Evolutionary conservation across 192 early-diverging fungal genomes (phyloP).

Genomic region (Powellomyces hirtus): DNA sequence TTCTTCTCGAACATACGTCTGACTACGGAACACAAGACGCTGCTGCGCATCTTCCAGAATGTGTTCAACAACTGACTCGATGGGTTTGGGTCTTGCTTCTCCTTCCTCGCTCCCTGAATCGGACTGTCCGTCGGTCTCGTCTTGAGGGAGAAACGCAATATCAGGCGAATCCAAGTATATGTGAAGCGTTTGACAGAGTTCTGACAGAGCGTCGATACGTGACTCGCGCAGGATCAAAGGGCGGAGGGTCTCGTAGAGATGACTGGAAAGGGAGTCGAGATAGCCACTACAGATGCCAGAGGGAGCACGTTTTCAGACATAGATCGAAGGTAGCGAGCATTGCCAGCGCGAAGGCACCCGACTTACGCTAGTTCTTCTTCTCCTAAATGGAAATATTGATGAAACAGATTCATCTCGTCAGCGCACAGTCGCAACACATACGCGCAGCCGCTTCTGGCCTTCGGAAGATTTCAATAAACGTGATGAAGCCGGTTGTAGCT

Average conservation of each 20-base stretch:
- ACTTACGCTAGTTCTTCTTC: slow-evolving; percentile 74
- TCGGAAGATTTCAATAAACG: background rate
- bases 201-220: slow-evolving; percentile 77
- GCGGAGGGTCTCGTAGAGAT: slow-evolving; percentile 81
- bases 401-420: slow-evolving; percentile 80
- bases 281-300: slow-evolving; percentile 53
- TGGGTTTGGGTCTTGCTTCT: slow-evolving; percentile 37
- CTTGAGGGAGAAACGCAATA: background rate
- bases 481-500: background rate
- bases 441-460: slow-evolving; percentile 76
- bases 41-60: slow-evolving; percentile 89
- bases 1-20: slow-evolving; percentile 73
- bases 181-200: slow-evolving; percentile 71
- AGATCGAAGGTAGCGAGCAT: background rate
- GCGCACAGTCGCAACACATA: slow-evolving; percentile 81
- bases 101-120: background rate
- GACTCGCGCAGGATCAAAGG: slow-evolving; percentile 86
- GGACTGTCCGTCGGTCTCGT: background rate
- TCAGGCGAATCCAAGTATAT: slow-evolving; percentile 50
- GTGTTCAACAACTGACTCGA: slow-evolving; percentile 64
- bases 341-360: background rate
- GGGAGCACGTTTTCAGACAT: background rate
- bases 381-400: slow-evolving; percentile 73
- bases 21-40: slow-evolving; percentile 82
- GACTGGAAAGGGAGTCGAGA: slow-evolving; percentile 69